phyloP scores from a whole-genome alignment of 129 eudicot species.

The Escallonia rubra region DNA sequence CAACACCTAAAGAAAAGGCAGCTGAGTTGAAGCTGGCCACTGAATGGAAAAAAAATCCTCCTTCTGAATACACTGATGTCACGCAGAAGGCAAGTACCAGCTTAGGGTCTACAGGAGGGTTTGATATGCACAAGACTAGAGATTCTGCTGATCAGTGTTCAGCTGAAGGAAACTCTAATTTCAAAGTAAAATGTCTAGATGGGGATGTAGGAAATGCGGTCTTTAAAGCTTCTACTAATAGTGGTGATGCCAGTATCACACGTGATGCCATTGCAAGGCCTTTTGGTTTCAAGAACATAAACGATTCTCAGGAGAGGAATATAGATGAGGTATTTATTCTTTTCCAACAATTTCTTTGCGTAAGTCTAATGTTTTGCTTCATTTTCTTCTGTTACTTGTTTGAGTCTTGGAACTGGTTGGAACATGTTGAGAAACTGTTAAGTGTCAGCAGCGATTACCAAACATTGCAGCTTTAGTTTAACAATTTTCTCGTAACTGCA shows the following conservation, averaged over 20 bases:
- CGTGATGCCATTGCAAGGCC: slow-evolving; percentile 27
- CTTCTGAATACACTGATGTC: slow-evolving; percentile 31
- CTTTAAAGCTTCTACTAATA: slow-evolving; percentile 14
- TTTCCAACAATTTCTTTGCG: not conserved
- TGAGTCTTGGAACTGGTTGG: not conserved
- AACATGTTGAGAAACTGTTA: no score
- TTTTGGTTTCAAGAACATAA: slow-evolving; percentile 26
- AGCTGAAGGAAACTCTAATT: slow-evolving; percentile 20
- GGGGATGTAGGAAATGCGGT: slow-evolving; percentile 21
- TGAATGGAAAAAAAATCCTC: slow-evolving; percentile 43
- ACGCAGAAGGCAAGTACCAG: slow-evolving; percentile 11
- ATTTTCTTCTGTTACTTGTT: not conserved
- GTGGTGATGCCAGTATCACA: slow-evolving; percentile 8
- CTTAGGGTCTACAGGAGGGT: slow-evolving; percentile 16
- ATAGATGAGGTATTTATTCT: slow-evolving; percentile 49
- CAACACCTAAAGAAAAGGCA: slow-evolving; percentile 78
- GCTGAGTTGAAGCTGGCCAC: slow-evolving; percentile 64
- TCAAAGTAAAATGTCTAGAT: slow-evolving; percentile 13
- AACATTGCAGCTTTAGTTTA: no score
- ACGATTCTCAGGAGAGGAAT: slow-evolving; percentile 17
- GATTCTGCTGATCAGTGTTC: slow-evolving; percentile 10
- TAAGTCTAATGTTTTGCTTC: not conserved
- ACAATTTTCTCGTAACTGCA: no score
- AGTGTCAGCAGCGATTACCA: no score
- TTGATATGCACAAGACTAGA: slow-evolving; percentile 19